Conservation (phyloP, 345 rosid genomes). For the Moricandia moricandioides region DNA sequence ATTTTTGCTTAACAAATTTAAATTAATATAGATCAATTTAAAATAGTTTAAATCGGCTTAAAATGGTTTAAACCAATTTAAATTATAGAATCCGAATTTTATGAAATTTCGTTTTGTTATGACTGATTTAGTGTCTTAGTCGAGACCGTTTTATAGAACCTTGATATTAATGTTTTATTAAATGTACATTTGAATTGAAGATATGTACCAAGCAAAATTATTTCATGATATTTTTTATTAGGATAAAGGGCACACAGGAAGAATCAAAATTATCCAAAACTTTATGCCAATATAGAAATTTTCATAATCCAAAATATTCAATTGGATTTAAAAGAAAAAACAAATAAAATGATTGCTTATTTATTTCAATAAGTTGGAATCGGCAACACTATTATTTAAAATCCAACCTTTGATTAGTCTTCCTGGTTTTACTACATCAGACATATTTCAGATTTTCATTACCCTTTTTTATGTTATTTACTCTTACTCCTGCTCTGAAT, state of each 20-base stretch:
- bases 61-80: too few species aligned
- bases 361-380: conserved; percentile 3
- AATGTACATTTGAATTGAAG: neutral
- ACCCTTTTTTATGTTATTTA: conserved; percentile 15
- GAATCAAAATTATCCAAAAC: neutral
- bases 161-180: too few species aligned
- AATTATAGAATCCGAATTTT: too few species aligned
- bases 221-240: neutral
- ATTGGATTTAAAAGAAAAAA: neutral
- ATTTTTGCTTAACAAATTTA: too few species aligned
- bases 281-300: neutral
- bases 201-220: neutral
- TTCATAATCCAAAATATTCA: neutral
- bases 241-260: neutral
- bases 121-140: too few species aligned
- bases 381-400: neutral
- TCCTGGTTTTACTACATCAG: conserved; percentile 25
- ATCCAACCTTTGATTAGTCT: conserved; percentile 12
- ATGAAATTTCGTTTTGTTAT: too few species aligned
- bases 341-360: neutral
- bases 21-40: too few species aligned
- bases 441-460: neutral
- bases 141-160: too few species aligned
- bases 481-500: conserved; percentile 10
- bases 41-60: too few species aligned